phyloP scores from a whole-genome alignment of 768 basidiomycete genomes.

The Candolleomyces efflorescens region DNA sequence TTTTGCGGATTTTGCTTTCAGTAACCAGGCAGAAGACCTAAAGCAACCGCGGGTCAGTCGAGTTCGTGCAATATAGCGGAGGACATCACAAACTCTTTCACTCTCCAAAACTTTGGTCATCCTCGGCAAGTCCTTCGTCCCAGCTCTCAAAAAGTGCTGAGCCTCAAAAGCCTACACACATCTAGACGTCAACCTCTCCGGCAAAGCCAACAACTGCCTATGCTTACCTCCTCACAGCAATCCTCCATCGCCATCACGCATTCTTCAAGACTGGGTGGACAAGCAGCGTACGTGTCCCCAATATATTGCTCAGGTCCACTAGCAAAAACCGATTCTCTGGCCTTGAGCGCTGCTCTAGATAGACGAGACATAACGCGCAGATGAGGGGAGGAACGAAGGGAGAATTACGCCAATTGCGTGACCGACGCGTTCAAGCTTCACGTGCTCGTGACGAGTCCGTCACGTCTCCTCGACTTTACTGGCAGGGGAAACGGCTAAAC shows the following conservation, averaged over 20 bases:
- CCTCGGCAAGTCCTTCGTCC: slow-evolving; percentile 67
- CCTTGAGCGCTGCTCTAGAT: slow-evolving; percentile 48
- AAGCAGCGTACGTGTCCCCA: slow-evolving; percentile 58
- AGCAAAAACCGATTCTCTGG: slow-evolving; percentile 68
- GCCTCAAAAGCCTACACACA: slow-evolving; percentile 56
- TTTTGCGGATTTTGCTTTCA: slow-evolving; percentile 65
- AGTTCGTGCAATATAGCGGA: background rate
- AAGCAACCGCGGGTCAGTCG: background rate
- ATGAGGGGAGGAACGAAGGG: background rate
- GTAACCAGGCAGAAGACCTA: slow-evolving; percentile 75
- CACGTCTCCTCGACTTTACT: background rate
- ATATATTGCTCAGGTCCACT: slow-evolving; percentile 63
- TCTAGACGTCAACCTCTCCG: background rate
- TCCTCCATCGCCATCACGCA: slow-evolving; percentile 78
- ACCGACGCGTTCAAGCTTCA: background rate
- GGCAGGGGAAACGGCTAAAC: background rate
- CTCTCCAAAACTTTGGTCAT: slow-evolving; percentile 65
- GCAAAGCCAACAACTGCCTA: background rate
- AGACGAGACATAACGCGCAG: slow-evolving; percentile 40
- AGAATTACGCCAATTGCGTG: background rate
- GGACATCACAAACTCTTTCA: slow-evolving; percentile 46
- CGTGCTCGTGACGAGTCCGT: background rate
- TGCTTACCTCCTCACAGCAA: slow-evolving; percentile 69
- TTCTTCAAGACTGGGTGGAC: slow-evolving; percentile 68
- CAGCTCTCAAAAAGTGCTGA: slow-evolving; percentile 62